phyloP scores from a whole-genome alignment of 139 green algal species.

The Bryopsis sp. region DNA sequence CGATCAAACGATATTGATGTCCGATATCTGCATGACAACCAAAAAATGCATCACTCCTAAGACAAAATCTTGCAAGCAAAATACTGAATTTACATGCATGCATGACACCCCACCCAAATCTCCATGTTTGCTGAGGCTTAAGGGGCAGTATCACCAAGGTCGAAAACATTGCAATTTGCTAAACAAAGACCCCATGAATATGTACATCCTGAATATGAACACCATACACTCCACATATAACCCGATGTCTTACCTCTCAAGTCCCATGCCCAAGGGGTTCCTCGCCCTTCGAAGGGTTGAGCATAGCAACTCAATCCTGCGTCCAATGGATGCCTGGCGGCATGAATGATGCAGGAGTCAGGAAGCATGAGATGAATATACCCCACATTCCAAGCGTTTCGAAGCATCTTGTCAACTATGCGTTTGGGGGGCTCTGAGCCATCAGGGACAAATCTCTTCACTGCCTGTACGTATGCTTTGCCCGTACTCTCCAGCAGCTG shows the following conservation, averaged over 20 bases:
- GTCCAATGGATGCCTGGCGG: slow-evolving; percentile 57
- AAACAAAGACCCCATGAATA: too few relatives aligned
- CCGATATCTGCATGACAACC: slow-evolving; percentile 34
- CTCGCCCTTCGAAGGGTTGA: slow-evolving; percentile 58
- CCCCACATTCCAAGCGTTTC: slow-evolving; percentile 55
- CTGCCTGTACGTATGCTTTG: slow-evolving; percentile 26
- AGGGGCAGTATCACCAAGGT: background rate
- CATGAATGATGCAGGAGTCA: slow-evolving; percentile 50
- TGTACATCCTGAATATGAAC: background rate
- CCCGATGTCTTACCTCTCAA: slow-evolving; percentile 23
- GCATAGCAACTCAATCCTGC: slow-evolving; percentile 54
- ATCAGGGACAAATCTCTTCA: slow-evolving; percentile 22
- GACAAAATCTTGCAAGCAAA: background rate
- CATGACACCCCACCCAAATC: background rate
- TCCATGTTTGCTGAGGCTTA: background rate
- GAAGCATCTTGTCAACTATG: slow-evolving; percentile 79
- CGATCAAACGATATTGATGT: slow-evolving; percentile 24
- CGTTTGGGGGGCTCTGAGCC: slow-evolving; percentile 9
- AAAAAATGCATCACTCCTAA: background rate
- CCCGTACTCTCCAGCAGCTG: too few relatives aligned
- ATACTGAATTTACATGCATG: too few relatives aligned
- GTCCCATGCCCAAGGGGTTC: slow-evolving; percentile 48
- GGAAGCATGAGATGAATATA: slow-evolving; percentile 67
- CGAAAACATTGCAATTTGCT: background rate
- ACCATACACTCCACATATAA: background rate